Base-by-base conservation (phyloP, 2,329 filamentous ascomycete genomes). In the Orbilia oligospora region DNA sequence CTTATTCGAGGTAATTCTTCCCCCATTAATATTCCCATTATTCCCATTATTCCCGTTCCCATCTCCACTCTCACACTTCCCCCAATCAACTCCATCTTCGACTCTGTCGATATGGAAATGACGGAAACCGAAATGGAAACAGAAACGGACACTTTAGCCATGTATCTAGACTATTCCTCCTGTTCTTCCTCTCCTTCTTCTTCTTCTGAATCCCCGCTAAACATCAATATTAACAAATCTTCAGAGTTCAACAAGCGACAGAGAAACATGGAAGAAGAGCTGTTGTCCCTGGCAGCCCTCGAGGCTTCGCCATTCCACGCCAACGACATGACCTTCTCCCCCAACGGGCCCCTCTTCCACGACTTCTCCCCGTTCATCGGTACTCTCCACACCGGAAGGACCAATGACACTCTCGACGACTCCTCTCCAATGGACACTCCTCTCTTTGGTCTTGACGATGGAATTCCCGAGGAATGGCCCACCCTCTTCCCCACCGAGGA, bases 301-400 rank as follows among this genome's bases (percentile, higher is more conserved):
- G 73, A 77, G 73, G 73, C 67, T 51, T 77, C 73, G 51, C 73
- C 73, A n/a, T 69, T 71, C 33, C 73, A 67, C 22, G 73, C 67
- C 67, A 71, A 77, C 67, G 73, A 77, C 53, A 77, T 77, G 73
- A 77, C 73, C 58, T 77, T 77, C 67, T 77, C 73, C 33, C 73
- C 73, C 14, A 77, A 77, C 38, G 61, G 61, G 24, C 73, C 67
- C 24, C 67, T 77, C 51, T 71, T 77, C 67, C 73, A 77, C 61
- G 73, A 72, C 64, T 78, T 78, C 48, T 78, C 75, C 30, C 75
- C 75, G 2, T 78, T 78, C 75, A 71, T 78, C 22, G 75, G 75
- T 22, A 72, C 68, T 63, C 71, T 78, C 38, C 67, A 78, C 68
- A 78, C 75, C 48, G 75, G 75, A 51, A 49, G 75, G 14, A 78